Conservation (phyloP, 345 rosid species). For the Arabidopsis suecica region DNA sequence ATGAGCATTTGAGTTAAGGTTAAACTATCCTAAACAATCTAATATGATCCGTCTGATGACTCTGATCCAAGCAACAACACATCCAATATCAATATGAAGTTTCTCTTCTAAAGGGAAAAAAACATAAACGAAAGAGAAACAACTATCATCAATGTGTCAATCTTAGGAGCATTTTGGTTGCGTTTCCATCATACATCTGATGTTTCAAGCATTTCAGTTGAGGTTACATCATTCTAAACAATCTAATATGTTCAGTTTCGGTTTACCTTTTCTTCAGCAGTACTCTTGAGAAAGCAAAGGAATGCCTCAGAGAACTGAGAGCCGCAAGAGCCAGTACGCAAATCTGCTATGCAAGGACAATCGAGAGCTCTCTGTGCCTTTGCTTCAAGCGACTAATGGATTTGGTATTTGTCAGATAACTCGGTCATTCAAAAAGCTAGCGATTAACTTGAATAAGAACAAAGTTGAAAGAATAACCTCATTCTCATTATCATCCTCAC, state of each 20-base stretch:
- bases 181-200: background rate
- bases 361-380: conserved; percentile 84
- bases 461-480: conserved; percentile 49
- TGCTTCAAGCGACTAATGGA: conserved; percentile 71
- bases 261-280: conserved; percentile 80
- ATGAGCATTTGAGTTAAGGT: background rate
- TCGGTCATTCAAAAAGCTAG: background rate
- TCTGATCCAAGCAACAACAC: background rate
- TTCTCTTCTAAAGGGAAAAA: background rate
- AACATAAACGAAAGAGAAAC: background rate
- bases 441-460: background rate
- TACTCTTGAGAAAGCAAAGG: conserved; percentile 85
- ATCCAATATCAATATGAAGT: background rate
- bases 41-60: background rate
- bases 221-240: conserved; percentile 3
- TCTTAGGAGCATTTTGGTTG: background rate
- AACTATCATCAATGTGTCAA: background rate
- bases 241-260: background rate
- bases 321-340: conserved; percentile 80
- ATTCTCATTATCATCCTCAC: conserved; percentile 55
- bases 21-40: background rate
- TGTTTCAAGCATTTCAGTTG: background rate
- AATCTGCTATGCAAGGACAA: conserved; percentile 87
- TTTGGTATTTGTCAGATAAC: conserved; percentile 36
- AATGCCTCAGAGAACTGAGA: conserved; percentile 82